Evolutionary conservation across 2,329 filamentous ascomycete species (phyloP).

Genomic region (Ceratocystis variospora): DNA sequence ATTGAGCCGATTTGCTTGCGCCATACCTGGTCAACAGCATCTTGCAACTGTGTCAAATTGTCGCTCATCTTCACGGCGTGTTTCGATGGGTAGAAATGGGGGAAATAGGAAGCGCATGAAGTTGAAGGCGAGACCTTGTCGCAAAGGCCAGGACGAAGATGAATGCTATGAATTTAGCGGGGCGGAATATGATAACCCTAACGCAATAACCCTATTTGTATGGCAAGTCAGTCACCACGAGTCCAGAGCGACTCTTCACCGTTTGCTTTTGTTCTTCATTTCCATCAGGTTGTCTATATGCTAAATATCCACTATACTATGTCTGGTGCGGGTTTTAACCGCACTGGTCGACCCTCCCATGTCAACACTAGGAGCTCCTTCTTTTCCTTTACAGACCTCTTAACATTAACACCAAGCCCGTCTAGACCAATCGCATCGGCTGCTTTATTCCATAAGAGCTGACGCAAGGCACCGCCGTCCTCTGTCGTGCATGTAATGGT

Average conservation of each 20-base stretch:
- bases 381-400: conserved; percentile 27
- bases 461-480: conserved; percentile 42
- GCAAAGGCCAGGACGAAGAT: not conserved
- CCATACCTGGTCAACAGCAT: conserved; percentile 65
- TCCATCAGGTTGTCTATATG: no score
- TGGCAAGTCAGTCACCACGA: no score
- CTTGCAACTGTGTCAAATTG: conserved; percentile 68
- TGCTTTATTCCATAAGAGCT: conserved; percentile 59
- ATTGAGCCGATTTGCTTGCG: no score
- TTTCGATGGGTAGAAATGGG: not conserved
- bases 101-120: not conserved
- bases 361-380: conserved; percentile 36
- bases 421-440: conserved; percentile 50
- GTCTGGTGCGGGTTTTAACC: not conserved
- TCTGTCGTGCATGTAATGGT: conserved; percentile 47
- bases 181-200: no score
- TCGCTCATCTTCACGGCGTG: conserved; percentile 45
- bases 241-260: no score
- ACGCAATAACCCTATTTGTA: no score
- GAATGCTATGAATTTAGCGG: no score
- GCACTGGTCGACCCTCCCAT: conserved; percentile 31
- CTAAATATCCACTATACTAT: not conserved
- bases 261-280: no score
- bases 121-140: conserved; percentile 2
- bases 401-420: conserved; percentile 40